Evolutionary conservation across 2,329 filamentous ascomycete species (phyloP).

Genomic region (Herpotrichia juniperi): DNA sequence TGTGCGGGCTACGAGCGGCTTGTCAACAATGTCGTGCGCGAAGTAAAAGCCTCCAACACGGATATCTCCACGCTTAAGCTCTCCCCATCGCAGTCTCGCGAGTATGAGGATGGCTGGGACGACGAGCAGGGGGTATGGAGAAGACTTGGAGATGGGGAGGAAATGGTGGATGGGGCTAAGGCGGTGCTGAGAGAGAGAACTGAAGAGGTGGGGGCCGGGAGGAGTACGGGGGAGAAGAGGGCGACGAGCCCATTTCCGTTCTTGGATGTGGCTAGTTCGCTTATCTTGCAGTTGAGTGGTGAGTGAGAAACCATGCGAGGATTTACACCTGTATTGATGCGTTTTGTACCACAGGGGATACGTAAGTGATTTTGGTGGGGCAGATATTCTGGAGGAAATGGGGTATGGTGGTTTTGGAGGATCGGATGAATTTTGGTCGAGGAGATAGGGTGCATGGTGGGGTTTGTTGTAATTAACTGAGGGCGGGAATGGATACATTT

Average conservation of each 20-base stretch:
- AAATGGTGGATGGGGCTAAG: slow-evolving; percentile 36
- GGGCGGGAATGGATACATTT: too few relatives aligned
- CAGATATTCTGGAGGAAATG: too few relatives aligned
- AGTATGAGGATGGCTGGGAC: slow-evolving; percentile 39
- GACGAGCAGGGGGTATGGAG: slow-evolving; percentile 43
- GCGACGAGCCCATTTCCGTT: slow-evolving; percentile 96
- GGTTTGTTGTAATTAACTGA: too few relatives aligned
- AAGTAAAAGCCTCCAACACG: slow-evolving; percentile 38
- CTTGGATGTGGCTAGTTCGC: slow-evolving; percentile 86
- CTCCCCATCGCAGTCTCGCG: slow-evolving; percentile 11
- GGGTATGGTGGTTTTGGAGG: too few relatives aligned
- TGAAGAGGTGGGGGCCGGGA: slow-evolving; percentile 53
- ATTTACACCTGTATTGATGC: too few relatives aligned
- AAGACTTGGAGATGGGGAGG: slow-evolving; percentile 38
- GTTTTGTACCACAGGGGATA: too few relatives aligned
- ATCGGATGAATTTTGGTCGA: too few relatives aligned
- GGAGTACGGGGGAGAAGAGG: slow-evolving; percentile 81
- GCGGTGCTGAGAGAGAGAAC: slow-evolving; percentile 45
- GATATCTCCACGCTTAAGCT: slow-evolving; percentile 23
- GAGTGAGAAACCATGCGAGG: too few relatives aligned
- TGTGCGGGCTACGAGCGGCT: slow-evolving; percentile 97
- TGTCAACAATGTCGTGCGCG: slow-evolving; percentile 54
- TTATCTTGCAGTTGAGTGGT: slow-evolving; percentile 82
- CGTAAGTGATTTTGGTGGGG: too few relatives aligned
- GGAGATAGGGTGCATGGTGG: too few relatives aligned